A percentile compares a stretch with the other conserved stretches of the same genome.
These are phyloP conservation scores for Debaryomyces maramus DNA, from an alignment of 805 yeast genomes.

Conservation along the genomic window DNA sequence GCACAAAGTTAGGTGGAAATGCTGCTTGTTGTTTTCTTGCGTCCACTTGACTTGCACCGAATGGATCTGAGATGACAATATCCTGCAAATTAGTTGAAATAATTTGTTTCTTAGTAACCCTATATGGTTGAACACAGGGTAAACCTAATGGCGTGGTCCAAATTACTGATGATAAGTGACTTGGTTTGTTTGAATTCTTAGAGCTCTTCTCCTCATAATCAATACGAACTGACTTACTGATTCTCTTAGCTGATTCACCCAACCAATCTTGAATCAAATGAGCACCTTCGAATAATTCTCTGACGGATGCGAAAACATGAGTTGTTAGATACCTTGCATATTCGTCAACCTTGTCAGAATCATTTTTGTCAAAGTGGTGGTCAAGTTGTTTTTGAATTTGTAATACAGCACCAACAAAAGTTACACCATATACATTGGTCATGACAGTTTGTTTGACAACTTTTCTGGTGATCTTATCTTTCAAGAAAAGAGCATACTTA, in stretches of 20 bases:
- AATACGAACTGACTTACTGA: constrained; percentile 72
- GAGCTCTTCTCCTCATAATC: constrained; percentile 51
- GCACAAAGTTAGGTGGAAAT: constrained; percentile 93
- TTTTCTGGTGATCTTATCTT: constrained; percentile 73
- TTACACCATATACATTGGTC: constrained; percentile 98
- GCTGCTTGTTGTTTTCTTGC: constrained; percentile 88
- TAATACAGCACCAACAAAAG: constrained; percentile 86
- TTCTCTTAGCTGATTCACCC: constrained; percentile 78
- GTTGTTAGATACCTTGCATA: constrained; percentile 65
- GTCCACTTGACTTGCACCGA: constrained; percentile 76
- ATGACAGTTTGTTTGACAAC: constrained; percentile 95
- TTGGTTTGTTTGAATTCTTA: constrained; percentile 48
- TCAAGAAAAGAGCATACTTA: constrained; percentile 52
- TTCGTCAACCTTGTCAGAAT: constrained; percentile 23
- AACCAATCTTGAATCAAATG: constrained; percentile 97
- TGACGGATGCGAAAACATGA: constrained; percentile 78
- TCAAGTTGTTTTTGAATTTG: constrained; percentile 81
- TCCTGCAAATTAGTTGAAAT: constrained; percentile 85
- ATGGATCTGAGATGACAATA: constrained; percentile 87
- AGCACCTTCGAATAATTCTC: constrained; percentile 87
- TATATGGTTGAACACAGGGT: constrained; percentile 96
- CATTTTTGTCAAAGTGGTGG: constrained; percentile 52
- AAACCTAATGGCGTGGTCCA: constrained; percentile 97
- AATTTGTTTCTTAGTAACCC: constrained; percentile 62
- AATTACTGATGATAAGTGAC: constrained; percentile 81